A percentile compares a stretch with the other conserved stretches of the same genome.
Evolutionary conservation across 495 filamentous ascomycete species (phyloP).

Genomic region (Zalerion maritima): DNA sequence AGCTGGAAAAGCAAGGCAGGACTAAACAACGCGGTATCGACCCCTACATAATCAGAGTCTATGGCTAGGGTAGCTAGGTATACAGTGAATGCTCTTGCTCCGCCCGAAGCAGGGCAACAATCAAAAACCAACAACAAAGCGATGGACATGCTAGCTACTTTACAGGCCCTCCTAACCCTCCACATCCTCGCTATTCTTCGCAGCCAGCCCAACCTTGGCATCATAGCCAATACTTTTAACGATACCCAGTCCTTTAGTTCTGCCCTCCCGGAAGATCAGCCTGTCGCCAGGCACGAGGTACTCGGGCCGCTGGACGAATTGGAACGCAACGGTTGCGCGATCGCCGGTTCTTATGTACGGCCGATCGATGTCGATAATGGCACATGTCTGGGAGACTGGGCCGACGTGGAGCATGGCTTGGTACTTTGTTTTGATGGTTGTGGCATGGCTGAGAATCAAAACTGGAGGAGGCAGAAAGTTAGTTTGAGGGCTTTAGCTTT

Average conservation of each 20-base stretch:
- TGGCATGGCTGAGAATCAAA: constrained; percentile 87
- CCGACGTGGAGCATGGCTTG: constrained; percentile 98
- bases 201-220: too few relatives aligned
- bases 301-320: constrained; percentile 92
- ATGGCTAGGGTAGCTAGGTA: too few relatives aligned
- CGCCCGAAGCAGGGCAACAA: too few relatives aligned
- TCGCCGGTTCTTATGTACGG: constrained; percentile 90
- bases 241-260: constrained; percentile 91
- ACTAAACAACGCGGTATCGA: too few relatives aligned
- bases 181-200: too few relatives aligned
- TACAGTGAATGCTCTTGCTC: too few relatives aligned
- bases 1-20: too few relatives aligned
- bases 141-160: too few relatives aligned
- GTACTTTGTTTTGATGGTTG: constrained; percentile 96
- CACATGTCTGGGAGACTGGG: constrained; percentile 86
- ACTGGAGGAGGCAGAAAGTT: constrained; percentile 33
- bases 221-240: constrained; percentile 90
- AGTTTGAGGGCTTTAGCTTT: constrained; percentile 1
- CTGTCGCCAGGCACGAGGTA: constrained; percentile 80
- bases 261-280: constrained; percentile 83
- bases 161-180: too few relatives aligned
- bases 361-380: constrained; percentile 96
- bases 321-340: constrained; percentile 79
- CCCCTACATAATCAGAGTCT: too few relatives aligned
- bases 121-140: too few relatives aligned